These are phyloP conservation scores for Suillus hirtellus DNA, from an alignment of 768 basidiomycete species.

Conservation along the genomic window DNA sequence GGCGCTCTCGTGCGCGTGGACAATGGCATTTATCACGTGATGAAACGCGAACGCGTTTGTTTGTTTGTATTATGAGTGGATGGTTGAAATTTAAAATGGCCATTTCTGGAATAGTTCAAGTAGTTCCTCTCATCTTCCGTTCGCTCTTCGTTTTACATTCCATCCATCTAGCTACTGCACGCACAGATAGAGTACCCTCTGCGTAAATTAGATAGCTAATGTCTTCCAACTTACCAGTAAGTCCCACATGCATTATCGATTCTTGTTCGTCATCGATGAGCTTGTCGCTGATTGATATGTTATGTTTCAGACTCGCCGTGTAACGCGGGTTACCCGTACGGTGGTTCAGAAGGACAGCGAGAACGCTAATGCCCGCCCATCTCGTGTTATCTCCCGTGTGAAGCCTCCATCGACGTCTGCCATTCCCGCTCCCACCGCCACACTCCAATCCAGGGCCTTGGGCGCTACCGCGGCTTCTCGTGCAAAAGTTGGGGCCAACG, in stretches of 20 bases:
- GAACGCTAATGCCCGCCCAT: slow-evolving; percentile 67
- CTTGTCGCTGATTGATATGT: background rate
- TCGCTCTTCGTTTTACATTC: slow-evolving; percentile 14
- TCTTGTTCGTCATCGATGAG: no score
- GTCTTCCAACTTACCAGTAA: slow-evolving; percentile 49
- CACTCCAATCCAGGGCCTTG: slow-evolving; percentile 42
- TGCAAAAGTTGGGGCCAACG: slow-evolving; percentile 25
- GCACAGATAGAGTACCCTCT: slow-evolving; percentile 10
- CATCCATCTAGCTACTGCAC: slow-evolving; percentile 12
- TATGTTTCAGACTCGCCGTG: slow-evolving; percentile 59
- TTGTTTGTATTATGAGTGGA: slow-evolving; percentile 38
- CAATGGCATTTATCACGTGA: slow-evolving; percentile 31
- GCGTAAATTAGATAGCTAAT: slow-evolving; percentile 21
- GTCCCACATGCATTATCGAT: slow-evolving; percentile 16
- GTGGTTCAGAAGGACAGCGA: slow-evolving; percentile 61
- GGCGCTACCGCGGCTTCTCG: slow-evolving; percentile 40
- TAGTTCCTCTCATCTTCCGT: slow-evolving; percentile 15
- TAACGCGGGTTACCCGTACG: slow-evolving; percentile 54
- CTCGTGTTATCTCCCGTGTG: slow-evolving; percentile 59
- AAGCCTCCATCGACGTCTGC: slow-evolving; percentile 51
- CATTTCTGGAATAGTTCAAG: slow-evolving; percentile 25
- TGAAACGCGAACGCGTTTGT: slow-evolving; percentile 38
- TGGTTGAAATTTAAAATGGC: slow-evolving; percentile 34
- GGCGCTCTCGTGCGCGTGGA: background rate
- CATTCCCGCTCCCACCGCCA: slow-evolving; percentile 32